A percentile compares a stretch with the other conserved stretches of the same genome.
Conservation (phyloP, 257 asterid genomes). For the Scutellaria galericulata region DNA sequence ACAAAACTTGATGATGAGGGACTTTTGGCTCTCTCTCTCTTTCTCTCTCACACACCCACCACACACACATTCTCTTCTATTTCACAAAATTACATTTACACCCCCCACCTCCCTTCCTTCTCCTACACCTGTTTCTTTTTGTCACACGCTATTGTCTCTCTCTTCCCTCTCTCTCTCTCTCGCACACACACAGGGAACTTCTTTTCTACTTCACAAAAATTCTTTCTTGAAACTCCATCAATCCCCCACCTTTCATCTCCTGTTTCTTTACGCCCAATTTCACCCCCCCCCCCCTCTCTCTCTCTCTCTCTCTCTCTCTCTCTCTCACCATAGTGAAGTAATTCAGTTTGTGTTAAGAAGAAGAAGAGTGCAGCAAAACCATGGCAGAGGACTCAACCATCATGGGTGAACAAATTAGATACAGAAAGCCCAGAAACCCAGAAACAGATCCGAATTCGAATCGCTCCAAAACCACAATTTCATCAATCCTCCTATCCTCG, state of each 20-base stretch:
- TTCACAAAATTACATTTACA: neutral
- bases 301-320: slow-evolving; percentile 1
- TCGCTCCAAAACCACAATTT: slow-evolving; percentile 72
- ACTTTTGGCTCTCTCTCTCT: neutral
- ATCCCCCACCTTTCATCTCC: slow-evolving; percentile 28
- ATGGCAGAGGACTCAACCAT: slow-evolving; percentile 50
- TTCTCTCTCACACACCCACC: neutral
- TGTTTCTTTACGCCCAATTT: neutral
- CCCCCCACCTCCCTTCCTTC: slow-evolving; percentile 3
- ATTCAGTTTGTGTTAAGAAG: neutral
- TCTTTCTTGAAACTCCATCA: slow-evolving; percentile 40
- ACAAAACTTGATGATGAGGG: neutral
- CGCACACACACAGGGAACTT: slow-evolving; percentile 16
- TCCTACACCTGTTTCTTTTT: neutral
- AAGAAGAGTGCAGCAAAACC: neutral
- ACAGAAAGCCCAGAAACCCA: slow-evolving; percentile 62
- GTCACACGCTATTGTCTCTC: slow-evolving; percentile 20
- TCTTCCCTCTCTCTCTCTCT: slow-evolving; percentile 22
- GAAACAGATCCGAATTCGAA: slow-evolving; percentile 61
- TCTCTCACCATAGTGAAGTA: too few species aligned
- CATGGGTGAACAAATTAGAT: slow-evolving; percentile 49
- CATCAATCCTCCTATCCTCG: slow-evolving; percentile 59
- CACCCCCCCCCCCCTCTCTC: slow-evolving; percentile 26
- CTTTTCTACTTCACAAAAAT: slow-evolving; percentile 29
- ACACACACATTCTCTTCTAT: too few species aligned